Evolutionary conservation across 163 green algal genomes (phyloP), one percentile per base, ranked within the genome.

Genomic region (Scenedesmus sp.): DNA sequence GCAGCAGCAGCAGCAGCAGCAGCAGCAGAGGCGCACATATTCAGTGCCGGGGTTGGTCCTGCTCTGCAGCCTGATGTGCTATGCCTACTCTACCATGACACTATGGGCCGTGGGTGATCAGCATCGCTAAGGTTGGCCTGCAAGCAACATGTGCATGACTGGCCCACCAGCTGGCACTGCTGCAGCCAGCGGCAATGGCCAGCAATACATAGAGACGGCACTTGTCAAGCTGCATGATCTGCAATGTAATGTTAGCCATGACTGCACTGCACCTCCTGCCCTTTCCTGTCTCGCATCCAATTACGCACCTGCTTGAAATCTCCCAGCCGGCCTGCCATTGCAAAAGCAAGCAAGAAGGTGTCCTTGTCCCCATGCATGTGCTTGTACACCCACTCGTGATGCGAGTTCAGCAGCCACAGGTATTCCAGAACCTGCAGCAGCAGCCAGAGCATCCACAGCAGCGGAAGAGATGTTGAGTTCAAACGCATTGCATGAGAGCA

Each of bases 311-410:
- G 84, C 18, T 65, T 89, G 84, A 89, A 89, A 10, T 65, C 37
- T 1, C 33, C 15, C 42, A 72, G 44, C 68, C 35, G 90, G 30
- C 80, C 80, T 33, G 90, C 90, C 65, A 91, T 61, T 10, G 61
- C 79, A 83, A 93, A 93, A 1, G 90, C 90, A 37, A 93, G 59
- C 37, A 80, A 43, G 59, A 85, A 93, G 79, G 90, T 93, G 80
- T 93, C 90, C 81, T 93, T 93, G 81, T 93, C 91, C 0, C 91
- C 91, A 22, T 90, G 88, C 90, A 93, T 91, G 61, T 83, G 83
- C 40, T 91, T 84, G 59, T 84, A 91, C 10, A 93, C 61, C 46
- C 76, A 79, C 70, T 91, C 82, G 15, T 78, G 56, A 37, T 91
- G 65, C 24, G 78, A 86, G 46, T 91, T 91, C n/a, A 93, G 85